These are phyloP conservation scores for Dothistroma septosporum DNA, from an alignment of 2,329 filamentous ascomycete genomes.

Conservation along the genomic window DNA sequence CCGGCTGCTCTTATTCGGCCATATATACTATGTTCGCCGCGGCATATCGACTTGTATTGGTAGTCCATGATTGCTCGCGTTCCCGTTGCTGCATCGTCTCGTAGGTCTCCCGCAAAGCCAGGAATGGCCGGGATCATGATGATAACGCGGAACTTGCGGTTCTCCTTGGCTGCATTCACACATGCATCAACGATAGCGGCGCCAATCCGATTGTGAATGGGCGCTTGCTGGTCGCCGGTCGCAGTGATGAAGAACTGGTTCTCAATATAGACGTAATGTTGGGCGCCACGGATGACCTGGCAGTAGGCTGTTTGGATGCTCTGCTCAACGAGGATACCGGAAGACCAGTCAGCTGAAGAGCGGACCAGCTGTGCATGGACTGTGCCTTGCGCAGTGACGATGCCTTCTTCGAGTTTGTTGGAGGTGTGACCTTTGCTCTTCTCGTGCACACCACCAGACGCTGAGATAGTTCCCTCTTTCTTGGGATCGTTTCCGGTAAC, in stretches of 20 bases:
- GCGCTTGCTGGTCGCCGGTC: conserved; percentile 79
- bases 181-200: conserved; percentile 86
- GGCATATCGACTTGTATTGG: conserved; percentile 92
- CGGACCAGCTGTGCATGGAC: conserved; percentile 82
- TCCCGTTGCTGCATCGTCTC: conserved; percentile 75
- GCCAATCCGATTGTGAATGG: conserved; percentile 84
- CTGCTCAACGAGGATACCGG: conserved; percentile 77
- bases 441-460: conserved; percentile 32
- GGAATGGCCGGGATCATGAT: conserved; percentile 87
- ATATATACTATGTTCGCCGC: conserved; percentile 87
- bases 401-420: conserved; percentile 21
- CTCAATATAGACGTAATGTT: conserved; percentile 96
- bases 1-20: conserved; percentile 69
- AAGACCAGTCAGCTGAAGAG: conserved; percentile 90
- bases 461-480: conserved; percentile 31
- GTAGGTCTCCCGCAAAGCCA: conserved; percentile 87
- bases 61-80: conserved; percentile 98
- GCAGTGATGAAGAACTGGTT: conserved; percentile 92
- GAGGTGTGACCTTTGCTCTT: conserved; percentile 30
- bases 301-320: conserved; percentile 84
- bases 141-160: conserved; percentile 85
- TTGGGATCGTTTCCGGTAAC: conserved; percentile 34
- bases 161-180: conserved; percentile 73
- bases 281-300: conserved; percentile 77
- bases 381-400: conserved; percentile 56